These are phyloP conservation scores for Tilletia indica DNA, from an alignment of 1,284 basidiomycete genomes.

Conservation along the genomic window DNA sequence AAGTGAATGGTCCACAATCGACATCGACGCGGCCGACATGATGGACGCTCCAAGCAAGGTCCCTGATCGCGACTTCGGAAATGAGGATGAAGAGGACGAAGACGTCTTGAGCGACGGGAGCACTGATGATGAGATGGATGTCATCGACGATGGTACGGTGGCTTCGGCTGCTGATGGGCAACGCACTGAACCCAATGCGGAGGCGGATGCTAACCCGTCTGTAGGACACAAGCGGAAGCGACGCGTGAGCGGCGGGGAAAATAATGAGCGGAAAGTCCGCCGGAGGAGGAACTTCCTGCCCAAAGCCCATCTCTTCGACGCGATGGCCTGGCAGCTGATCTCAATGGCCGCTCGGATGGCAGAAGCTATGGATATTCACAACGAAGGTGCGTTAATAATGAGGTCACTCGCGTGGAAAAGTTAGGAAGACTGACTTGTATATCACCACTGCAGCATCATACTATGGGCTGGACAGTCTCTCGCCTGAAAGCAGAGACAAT, in stretches of 20 bases:
- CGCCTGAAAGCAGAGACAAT: constrained; percentile 29
- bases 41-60: constrained; percentile 21
- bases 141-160: not conserved
- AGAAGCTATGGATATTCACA: constrained; percentile 39
- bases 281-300: constrained; percentile 31
- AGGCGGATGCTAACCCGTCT: constrained; percentile 25
- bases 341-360: constrained; percentile 38
- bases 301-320: constrained; percentile 39
- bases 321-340: constrained; percentile 40
- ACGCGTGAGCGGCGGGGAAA: constrained; percentile 8
- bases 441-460: constrained; percentile 23
- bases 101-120: constrained; percentile 19
- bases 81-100: constrained; percentile 25
- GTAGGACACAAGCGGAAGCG: constrained; percentile 29
- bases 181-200: constrained; percentile 18
- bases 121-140: constrained; percentile 22
- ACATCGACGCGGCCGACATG: constrained; percentile 31
- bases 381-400: constrained; percentile 18
- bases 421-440: no score
- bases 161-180: not conserved
- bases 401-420: not conserved
- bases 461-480: constrained; percentile 33
- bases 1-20: constrained; percentile 40
- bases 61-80: constrained; percentile 29
- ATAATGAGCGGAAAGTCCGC: constrained; percentile 18